These are phyloP conservation scores for Phytophthora ohioensis DNA, from an alignment of 352 stramenopile genomes.

Conservation along the genomic window DNA sequence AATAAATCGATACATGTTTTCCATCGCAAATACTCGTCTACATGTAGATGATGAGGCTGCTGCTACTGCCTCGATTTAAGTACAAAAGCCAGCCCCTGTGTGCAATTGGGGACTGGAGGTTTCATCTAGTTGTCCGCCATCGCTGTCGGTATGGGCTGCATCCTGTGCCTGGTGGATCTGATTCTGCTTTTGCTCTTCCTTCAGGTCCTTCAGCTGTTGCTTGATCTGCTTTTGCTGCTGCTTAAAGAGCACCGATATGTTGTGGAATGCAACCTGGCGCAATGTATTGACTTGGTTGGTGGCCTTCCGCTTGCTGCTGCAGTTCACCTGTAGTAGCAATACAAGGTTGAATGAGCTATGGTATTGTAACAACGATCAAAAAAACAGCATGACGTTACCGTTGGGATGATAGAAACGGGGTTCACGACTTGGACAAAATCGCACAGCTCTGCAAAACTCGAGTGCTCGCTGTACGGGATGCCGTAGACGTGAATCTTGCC, in stretches of 20 bases:
- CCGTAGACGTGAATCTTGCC: conserved; percentile 93
- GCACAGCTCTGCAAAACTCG: conserved; percentile 95
- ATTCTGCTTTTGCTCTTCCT: conserved; percentile 27
- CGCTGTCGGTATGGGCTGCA: conserved; percentile 5
- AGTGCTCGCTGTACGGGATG: conserved; percentile 98
- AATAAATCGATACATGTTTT: background rate
- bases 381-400: conserved; percentile 56
- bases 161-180: conserved; percentile 6
- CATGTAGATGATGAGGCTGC: background rate
- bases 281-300: conserved; percentile 79
- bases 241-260: conserved; percentile 64
- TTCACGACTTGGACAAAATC: conserved; percentile 92
- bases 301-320: conserved; percentile 61
- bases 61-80: conserved; percentile 2
- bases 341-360: conserved; percentile 6
- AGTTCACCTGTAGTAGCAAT: conserved; percentile 65
- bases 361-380: background rate
- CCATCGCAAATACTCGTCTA: conserved; percentile 2
- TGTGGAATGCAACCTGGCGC: conserved; percentile 70
- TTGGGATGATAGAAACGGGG: conserved; percentile 92
- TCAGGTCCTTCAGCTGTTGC: conserved; percentile 29
- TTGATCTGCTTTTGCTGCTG: conserved; percentile 44
- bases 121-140: background rate
- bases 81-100: background rate
- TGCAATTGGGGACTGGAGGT: background rate